Percentiles rank a stretch among this genome's conserved stretches.
phyloP scores from a whole-genome alignment of 169 alveolate genomes.

The Eimeria falciformis region DNA sequence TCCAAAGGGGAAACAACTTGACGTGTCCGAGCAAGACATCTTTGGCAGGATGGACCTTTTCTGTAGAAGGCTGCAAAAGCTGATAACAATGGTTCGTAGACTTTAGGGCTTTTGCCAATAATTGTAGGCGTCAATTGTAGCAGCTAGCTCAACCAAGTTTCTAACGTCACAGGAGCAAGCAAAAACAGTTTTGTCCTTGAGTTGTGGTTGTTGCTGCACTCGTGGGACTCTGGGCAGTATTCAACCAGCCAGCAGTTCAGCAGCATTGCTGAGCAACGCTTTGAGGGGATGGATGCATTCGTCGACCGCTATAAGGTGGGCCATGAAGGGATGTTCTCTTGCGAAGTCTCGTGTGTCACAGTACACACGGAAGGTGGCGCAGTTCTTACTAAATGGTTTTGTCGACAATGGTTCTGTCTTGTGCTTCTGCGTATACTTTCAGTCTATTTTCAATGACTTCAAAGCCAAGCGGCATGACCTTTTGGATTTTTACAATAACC shows the following conservation, averaged over 20 bases:
- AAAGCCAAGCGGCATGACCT: constrained; percentile 93
- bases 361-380: too few relatives aligned
- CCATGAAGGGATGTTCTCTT: too few relatives aligned
- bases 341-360: too few relatives aligned
- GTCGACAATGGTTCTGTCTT: background rate
- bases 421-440: background rate
- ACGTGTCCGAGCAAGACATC: constrained; percentile 96
- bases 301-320: constrained; percentile 91
- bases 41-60: constrained; percentile 97
- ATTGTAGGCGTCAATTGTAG: background rate
- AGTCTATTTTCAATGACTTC: constrained; percentile 83
- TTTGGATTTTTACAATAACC: constrained; percentile 93
- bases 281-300: constrained; percentile 94
- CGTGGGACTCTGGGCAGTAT: constrained; percentile 81
- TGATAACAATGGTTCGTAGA: constrained; percentile 90
- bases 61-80: constrained; percentile 96
- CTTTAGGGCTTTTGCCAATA: background rate
- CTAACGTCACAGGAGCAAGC: too few relatives aligned
- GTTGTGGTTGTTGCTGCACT: background rate
- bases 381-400: too few relatives aligned
- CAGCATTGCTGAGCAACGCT: constrained; percentile 92
- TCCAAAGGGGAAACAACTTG: constrained; percentile 96
- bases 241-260: constrained; percentile 95
- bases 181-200: background rate
- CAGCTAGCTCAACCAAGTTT: background rate